Conservation (phyloP, 2,329 filamentous ascomycete species). For the Cladobotryum protrusum region DNA sequence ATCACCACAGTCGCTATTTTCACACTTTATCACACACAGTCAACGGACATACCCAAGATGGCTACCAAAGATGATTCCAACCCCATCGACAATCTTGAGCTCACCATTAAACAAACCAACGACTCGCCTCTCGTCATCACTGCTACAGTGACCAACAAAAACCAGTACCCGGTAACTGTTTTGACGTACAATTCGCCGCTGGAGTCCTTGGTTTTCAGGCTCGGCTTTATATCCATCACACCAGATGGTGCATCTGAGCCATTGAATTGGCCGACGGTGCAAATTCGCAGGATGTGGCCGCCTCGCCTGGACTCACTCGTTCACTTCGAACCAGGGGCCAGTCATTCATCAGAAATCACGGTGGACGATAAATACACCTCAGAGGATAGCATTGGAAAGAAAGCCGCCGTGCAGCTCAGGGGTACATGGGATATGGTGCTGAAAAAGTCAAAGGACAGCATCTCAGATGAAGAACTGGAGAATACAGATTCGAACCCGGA, state of each 20-base stretch:
- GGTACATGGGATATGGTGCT: slow-evolving; percentile 33
- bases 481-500: slow-evolving; percentile 15
- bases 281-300: slow-evolving; percentile 36
- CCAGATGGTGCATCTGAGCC: slow-evolving; percentile 27
- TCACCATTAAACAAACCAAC: slow-evolving; percentile 27
- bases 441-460: slow-evolving; percentile 18
- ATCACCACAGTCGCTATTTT: slow-evolving; percentile 18
- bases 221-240: slow-evolving; percentile 36
- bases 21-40: slow-evolving; percentile 9
- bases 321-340: slow-evolving; percentile 33
- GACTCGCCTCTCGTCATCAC: slow-evolving; percentile 32
- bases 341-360: slow-evolving; percentile 27
- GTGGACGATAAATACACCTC: slow-evolving; percentile 30
- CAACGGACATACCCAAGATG: slow-evolving; percentile 15
- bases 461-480: slow-evolving; percentile 16
- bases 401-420: slow-evolving; percentile 27
- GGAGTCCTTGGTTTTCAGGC: slow-evolving; percentile 34
- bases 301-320: slow-evolving; percentile 32
- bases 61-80: slow-evolving; percentile 5
- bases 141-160: slow-evolving; percentile 35
- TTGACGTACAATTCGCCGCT: slow-evolving; percentile 40
- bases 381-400: slow-evolving; percentile 19
- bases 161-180: slow-evolving; percentile 32
- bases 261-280: slow-evolving; percentile 31
- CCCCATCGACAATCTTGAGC: slow-evolving; percentile 23